Evolutionary conservation across 129 eudicot species (phyloP).

Genomic region (Mikania micrantha): DNA sequence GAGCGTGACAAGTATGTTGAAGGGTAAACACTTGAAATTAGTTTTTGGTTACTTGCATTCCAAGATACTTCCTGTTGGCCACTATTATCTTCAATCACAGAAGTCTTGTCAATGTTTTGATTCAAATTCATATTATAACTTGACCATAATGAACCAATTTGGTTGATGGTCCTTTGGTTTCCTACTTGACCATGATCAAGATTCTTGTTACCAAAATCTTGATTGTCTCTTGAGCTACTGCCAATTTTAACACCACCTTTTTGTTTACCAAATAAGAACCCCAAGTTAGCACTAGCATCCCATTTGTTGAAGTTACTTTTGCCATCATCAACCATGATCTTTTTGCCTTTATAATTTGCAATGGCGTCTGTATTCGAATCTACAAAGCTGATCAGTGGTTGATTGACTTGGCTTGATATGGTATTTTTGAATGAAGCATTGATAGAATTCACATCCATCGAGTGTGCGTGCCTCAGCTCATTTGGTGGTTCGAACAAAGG

Average conservation of each 20-base stretch:
- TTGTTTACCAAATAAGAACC: conserved; percentile 7
- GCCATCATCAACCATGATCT: conserved; percentile 16
- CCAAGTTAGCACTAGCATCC: not conserved
- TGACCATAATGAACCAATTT: not conserved
- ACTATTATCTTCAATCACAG: not conserved
- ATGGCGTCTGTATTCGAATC: not conserved
- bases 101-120: not conserved
- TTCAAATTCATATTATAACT: not conserved
- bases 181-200: conserved; percentile 1
- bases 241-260: conserved; percentile 13
- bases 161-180: conserved; percentile 1
- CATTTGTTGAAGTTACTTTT: not conserved
- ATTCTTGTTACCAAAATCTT: not conserved
- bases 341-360: conserved; percentile 23
- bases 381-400: conserved; percentile 1
- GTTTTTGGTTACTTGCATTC: not conserved
- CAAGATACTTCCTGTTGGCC: not conserved
- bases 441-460: not conserved
- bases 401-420: conserved; percentile 3
- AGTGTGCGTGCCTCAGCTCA: not conserved
- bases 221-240: not conserved
- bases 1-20: conserved; percentile 21
- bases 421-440: conserved; percentile 9
- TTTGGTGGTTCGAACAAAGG: not conserved
- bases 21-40: conserved; percentile 22